Conservation (phyloP, 148 eudicot genomes). For the Simmondsia chinensis region DNA sequence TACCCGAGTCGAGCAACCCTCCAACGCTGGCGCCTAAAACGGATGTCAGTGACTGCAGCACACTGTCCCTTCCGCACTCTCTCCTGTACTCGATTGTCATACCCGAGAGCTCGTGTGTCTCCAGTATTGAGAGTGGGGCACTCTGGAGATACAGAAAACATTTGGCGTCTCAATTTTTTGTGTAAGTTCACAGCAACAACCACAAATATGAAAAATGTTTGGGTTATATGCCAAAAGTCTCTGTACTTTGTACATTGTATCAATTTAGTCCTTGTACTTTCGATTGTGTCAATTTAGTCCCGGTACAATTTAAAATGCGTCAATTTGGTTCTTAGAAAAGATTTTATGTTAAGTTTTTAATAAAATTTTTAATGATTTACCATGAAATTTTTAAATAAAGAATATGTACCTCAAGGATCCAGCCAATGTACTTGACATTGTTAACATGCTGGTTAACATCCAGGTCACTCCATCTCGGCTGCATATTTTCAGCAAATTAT, state of each 20-base stretch:
- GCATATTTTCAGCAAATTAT: slow-evolving; percentile 11
- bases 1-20: slow-evolving; percentile 30
- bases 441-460: slow-evolving; percentile 98
- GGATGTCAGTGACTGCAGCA: slow-evolving; percentile 70
- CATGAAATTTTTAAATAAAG: no score
- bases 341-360: neutral
- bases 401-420: slow-evolving; percentile 86
- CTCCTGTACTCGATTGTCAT: slow-evolving; percentile 83
- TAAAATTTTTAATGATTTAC: neutral
- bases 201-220: neutral
- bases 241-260: no score
- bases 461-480: slow-evolving; percentile 96
- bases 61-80: slow-evolving; percentile 79
- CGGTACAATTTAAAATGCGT: neutral
- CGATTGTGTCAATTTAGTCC: neutral
- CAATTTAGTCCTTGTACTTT: no score
- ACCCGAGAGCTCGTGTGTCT: slow-evolving; percentile 72
- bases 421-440: slow-evolving; percentile 92
- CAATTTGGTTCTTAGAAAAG: neutral
- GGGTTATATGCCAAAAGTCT: no score
- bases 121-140: slow-evolving; percentile 60
- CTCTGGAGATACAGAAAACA: slow-evolving; percentile 36
- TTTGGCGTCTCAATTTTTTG: neutral
- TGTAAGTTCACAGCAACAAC: no score
- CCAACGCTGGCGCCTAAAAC: slow-evolving; percentile 35